Evolutionary conservation across 148 eudicot species (phyloP), one percentile per base, ranked within the genome.

Genomic region (Oxyria digyna): DNA sequence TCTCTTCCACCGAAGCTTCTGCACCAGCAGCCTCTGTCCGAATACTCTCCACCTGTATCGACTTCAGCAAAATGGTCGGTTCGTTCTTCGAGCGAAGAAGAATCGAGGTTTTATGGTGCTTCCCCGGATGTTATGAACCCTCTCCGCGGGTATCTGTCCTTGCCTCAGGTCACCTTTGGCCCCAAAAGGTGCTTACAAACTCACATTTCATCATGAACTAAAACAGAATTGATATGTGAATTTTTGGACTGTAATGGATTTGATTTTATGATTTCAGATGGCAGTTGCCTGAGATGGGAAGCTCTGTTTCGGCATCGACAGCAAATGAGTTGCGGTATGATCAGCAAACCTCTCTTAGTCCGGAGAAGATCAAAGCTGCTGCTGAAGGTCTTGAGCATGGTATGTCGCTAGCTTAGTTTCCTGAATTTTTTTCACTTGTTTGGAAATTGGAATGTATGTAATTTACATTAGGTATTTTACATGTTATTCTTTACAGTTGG

Each of bases 161-260:
- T 92, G 40, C 96, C 98, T 0, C 98, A 87, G 71, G 91, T 89
- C 72, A 87, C 94, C 0, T 83, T 92, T 74, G 98, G 98, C 70
- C 89, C 89, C 63, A 92, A 78, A 75, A 85, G 98, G 98, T 92
- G 3, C 2, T 2, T 33, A 33, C 37, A 33, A 33, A 33, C 2
- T 33, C 5, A 33, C 64, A 26, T 6, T 20, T 24, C 32, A 23
- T 23, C 33, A 20, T 13, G n/a, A n/a, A n/a, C n/a, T n/a, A n/a
- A n/a, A n/a, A n/a, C n/a, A n/a, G n/a, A 35, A 54, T 54, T 26
- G 62, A 20, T 54, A n/a, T n/a, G n/a, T n/a, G n/a, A n/a, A n/a
- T n/a, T n/a, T n/a, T n/a, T n/a, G n/a, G n/a, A n/a, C n/a, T n/a
- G n/a, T n/a, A n/a, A n/a, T n/a, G n/a, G n/a, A 20, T 21, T 18